These are phyloP conservation scores for Trametes polyzona DNA, from an alignment of 1,284 basidiomycete species.

Conservation along the genomic window DNA sequence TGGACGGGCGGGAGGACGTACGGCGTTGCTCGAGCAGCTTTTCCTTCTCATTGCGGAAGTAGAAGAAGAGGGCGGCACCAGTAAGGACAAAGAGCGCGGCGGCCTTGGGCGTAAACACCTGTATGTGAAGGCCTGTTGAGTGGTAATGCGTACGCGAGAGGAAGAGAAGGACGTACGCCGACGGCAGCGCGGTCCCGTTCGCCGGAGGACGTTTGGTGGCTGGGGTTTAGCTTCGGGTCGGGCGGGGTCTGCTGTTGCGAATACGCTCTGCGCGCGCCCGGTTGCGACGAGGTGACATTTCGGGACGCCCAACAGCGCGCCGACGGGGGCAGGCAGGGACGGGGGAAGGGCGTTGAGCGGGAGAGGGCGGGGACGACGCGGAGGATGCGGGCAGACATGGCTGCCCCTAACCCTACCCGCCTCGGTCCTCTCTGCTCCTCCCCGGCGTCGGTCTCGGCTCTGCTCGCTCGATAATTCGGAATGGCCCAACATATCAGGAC, in stretches of 20 bases:
- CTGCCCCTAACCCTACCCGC: constrained; percentile 20
- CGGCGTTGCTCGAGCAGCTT: constrained; percentile 66
- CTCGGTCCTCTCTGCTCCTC: background rate
- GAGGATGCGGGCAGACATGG: constrained; percentile 23
- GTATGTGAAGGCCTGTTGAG: background rate
- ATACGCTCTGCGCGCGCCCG: constrained; percentile 22
- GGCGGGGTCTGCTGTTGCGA: constrained; percentile 20
- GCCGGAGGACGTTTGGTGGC: constrained; percentile 31
- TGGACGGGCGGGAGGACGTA: constrained; percentile 19
- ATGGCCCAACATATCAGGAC: no score
- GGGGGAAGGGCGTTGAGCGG: constrained; percentile 8
- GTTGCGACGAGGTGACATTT: no score
- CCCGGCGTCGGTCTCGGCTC: background rate
- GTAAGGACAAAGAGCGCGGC: constrained; percentile 84
- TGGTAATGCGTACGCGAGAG: background rate
- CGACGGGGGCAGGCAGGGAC: constrained; percentile 11
- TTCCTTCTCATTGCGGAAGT: constrained; percentile 89
- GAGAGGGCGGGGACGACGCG: no score
- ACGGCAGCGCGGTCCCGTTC: constrained; percentile 46
- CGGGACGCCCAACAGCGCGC: no score
- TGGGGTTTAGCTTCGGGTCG: constrained; percentile 20
- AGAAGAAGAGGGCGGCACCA: constrained; percentile 83
- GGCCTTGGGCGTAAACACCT: constrained; percentile 90
- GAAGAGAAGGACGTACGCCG: constrained; percentile 37
- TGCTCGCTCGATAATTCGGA: no score